Evolutionary conservation across 768 basidiomycete species (phyloP).

Genomic region (Tephrocybe sp.): DNA sequence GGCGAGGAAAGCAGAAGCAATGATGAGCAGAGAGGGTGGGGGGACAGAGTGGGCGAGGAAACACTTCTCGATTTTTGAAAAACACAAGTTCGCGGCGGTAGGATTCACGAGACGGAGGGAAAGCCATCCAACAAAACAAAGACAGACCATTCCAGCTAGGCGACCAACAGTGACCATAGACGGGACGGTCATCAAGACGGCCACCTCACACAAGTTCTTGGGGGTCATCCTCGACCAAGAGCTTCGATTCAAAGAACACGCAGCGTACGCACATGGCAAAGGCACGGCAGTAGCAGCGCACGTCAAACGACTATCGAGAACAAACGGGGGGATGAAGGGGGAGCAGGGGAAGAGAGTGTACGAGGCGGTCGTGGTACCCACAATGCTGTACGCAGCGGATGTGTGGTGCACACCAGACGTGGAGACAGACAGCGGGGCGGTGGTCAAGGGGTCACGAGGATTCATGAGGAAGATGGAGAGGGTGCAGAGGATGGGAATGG

Average conservation of each 20-base stretch:
- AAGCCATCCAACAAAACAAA: not conserved
- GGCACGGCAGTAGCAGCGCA: not conserved
- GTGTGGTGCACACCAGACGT: not conserved
- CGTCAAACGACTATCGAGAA: not conserved
- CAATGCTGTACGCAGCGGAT: not conserved
- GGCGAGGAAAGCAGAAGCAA: not conserved
- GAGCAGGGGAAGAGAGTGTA: not conserved
- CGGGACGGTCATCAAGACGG: not conserved
- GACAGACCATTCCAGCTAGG: not conserved
- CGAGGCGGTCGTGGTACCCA: not conserved
- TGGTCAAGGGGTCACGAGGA: not conserved
- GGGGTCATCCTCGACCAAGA: slow-evolving; percentile 17
- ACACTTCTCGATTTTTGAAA: not conserved
- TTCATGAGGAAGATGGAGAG: too few relatives aligned
- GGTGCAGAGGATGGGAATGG: too few relatives aligned
- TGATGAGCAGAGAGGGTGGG: not conserved
- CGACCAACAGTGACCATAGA: not conserved
- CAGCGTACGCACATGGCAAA: slow-evolving; percentile 9
- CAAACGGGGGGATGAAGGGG: not conserved
- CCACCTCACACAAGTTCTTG: slow-evolving; percentile 12
- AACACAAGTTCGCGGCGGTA: not conserved
- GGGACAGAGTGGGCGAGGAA: not conserved
- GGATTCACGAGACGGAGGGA: not conserved
- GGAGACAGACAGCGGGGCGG: not conserved
- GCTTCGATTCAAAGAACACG: slow-evolving; percentile 14